A percentile compares a stretch with the other conserved stretches of the same genome.
phyloP scores from a whole-genome alignment of 768 basidiomycete genomes.

The Paxillus involutus region DNA sequence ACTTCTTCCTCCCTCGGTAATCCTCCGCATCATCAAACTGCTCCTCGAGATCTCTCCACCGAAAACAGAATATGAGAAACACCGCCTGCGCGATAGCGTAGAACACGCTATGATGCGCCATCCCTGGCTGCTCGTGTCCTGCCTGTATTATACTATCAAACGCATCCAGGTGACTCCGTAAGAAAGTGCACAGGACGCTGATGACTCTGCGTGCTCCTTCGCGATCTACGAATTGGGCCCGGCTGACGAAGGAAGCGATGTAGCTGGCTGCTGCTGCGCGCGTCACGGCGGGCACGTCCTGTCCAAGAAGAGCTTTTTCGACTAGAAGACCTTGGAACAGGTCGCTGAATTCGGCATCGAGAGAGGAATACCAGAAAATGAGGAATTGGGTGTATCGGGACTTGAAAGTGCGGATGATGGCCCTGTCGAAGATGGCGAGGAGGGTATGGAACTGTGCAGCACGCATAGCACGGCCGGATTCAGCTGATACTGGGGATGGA shows the following conservation, averaged over 20 bases:
- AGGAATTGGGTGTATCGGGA: constrained; percentile 98
- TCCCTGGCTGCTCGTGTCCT: constrained; percentile 31
- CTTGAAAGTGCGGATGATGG: constrained; percentile 93
- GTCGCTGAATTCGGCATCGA: constrained; percentile 86
- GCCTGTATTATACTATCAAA: constrained; percentile 51
- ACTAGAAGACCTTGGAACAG: constrained; percentile 95
- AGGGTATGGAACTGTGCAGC: constrained; percentile 81
- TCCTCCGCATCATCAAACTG: constrained; percentile 57
- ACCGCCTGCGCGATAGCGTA: constrained; percentile 91
- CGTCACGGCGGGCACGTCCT: constrained; percentile 64
- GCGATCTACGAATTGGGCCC: constrained; percentile 82
- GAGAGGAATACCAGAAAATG: constrained; percentile 92
- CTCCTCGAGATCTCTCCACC: constrained; percentile 86
- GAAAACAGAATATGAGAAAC: constrained; percentile 96
- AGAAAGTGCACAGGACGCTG: constrained; percentile 81
- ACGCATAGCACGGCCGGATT: constrained; percentile 39
- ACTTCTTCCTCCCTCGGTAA: constrained; percentile 56
- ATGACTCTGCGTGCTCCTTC: constrained; percentile 73
- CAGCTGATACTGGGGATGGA: constrained; percentile 23
- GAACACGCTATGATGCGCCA: constrained; percentile 67
- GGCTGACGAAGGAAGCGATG: constrained; percentile 87
- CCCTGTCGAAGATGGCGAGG: constrained; percentile 90
- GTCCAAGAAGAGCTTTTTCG: constrained; percentile 76
- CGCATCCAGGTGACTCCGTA: constrained; percentile 75
- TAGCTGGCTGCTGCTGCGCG: constrained; percentile 93